Conservation (phyloP, 225 moss, liverwort and hornwort species). For the Physcomitrellopsis africana region DNA sequence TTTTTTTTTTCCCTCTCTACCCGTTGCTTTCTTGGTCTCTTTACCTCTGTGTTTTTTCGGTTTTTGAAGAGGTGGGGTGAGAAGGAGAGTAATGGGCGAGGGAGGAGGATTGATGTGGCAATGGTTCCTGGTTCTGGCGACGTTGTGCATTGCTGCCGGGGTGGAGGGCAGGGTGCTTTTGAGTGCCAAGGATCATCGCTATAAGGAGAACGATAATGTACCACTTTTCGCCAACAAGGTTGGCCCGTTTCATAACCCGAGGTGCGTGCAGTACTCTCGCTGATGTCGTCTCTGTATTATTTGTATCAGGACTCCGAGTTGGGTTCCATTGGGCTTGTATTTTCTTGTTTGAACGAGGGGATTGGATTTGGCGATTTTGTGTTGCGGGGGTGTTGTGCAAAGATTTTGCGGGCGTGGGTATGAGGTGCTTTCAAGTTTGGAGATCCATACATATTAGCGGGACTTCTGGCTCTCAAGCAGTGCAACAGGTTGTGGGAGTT, state of each 20-base stretch:
- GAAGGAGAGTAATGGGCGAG: slow-evolving; percentile 7
- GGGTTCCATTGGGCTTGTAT: background rate
- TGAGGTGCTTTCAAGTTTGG: background rate
- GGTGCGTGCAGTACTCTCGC: slow-evolving; percentile 35
- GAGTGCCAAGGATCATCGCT: slow-evolving; percentile 67
- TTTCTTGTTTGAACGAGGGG: background rate
- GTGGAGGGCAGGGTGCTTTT: slow-evolving; percentile 59
- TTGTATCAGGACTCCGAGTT: background rate
- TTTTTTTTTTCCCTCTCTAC: too few species aligned
- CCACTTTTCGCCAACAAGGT: slow-evolving; percentile 96
- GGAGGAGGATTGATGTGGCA: background rate
- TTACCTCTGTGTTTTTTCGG: too few species aligned
- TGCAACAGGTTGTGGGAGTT: background rate
- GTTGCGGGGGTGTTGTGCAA: background rate
- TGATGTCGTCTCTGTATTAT: background rate
- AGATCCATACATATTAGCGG: background rate
- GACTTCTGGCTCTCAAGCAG: background rate
- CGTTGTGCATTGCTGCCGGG: background rate
- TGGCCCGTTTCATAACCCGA: slow-evolving; percentile 92
- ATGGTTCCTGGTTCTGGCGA: slow-evolving; percentile 17
- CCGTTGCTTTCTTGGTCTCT: too few species aligned
- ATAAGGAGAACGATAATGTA: slow-evolving; percentile 67
- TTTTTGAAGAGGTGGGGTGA: too few species aligned
- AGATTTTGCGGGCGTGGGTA: background rate
- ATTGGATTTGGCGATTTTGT: background rate